Evolutionary conservation across 1,284 basidiomycete species (phyloP), one percentile per base, ranked within the genome.

Genomic region (Heterobasidion irregulare): DNA sequence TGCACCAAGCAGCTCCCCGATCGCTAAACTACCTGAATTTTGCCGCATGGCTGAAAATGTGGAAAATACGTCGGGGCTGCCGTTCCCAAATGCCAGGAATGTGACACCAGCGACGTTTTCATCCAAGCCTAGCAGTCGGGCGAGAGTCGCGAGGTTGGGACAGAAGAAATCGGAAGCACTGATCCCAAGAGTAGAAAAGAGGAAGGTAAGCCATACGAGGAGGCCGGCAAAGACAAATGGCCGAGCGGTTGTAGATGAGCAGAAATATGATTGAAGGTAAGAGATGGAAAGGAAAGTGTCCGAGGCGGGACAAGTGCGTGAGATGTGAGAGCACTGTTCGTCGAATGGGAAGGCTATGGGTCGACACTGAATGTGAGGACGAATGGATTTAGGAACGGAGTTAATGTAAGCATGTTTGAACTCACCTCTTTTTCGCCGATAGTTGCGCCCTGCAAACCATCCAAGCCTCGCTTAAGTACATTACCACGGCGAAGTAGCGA

Each of bases 121-220:
- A 63, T 89, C 89, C 36, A 98, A 70, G 0, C 92, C 89, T 2
- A 97, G 79, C 7, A 90, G 72, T 50, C 86, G 78, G 0, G 94
- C 83, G 41, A 96, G 86, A 0, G 93, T 92, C 0, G 89, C 86
- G 35, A 97, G 80, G 69, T 98, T 97, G 1, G 94, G 94, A 50
- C 90, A 94, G 74, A 98, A 96, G 73, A 96, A 98, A 71, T 98
- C 94, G 43, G 91, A 89, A 8, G 94, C 92, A 61, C 86, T 88
- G 68, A 97, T 96, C 3, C 94, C 93, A 19, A 96, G 83, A 51
- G 92, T 89, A 19, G 88, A 90, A 72, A 94, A 94, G 55, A 94
- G 81, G 72, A 94, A 92, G 26, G 83, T 62, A 35, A 92, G 80
- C 91, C 91, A 94, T 38, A 88, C 54, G 16, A 89, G 60, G 58